Evolutionary conservation across 768 basidiomycete genomes (phyloP).

Genomic region (Dentipellis fragilis): DNA sequence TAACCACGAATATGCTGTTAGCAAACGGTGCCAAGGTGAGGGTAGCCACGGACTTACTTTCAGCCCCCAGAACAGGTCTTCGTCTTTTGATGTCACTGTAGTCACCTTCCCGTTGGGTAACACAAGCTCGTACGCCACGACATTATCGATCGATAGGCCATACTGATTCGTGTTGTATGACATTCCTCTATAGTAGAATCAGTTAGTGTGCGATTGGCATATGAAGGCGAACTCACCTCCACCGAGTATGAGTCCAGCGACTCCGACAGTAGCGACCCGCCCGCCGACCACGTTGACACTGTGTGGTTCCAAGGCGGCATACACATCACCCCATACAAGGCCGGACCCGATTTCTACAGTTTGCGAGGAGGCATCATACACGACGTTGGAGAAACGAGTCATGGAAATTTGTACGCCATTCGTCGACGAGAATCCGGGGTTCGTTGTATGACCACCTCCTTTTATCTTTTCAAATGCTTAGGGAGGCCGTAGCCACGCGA

Average conservation of each 20-base stretch:
- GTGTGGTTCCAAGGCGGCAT: slow-evolving; percentile 8
- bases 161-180: slow-evolving; percentile 49
- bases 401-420: slow-evolving; percentile 49
- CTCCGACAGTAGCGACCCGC: slow-evolving; percentile 14
- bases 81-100: slow-evolving; percentile 18
- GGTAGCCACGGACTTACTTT: slow-evolving; percentile 17
- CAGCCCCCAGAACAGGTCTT: slow-evolving; percentile 30
- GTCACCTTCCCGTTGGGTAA: slow-evolving; percentile 36
- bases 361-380: not conserved
- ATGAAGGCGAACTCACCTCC: slow-evolving; percentile 7
- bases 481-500: too few relatives aligned
- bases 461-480: slow-evolving; percentile 34
- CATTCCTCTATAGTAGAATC: slow-evolving; percentile 28
- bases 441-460: slow-evolving; percentile 48
- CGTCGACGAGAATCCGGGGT: slow-evolving; percentile 52
- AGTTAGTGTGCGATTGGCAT: not conserved
- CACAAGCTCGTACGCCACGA: slow-evolving; percentile 42
- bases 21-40: not conserved
- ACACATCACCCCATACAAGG: slow-evolving; percentile 16
- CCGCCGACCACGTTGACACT: slow-evolving; percentile 15
- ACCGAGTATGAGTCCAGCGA: slow-evolving; percentile 15
- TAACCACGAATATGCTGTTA: slow-evolving; percentile 12
- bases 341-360: slow-evolving; percentile 13
- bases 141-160: slow-evolving; percentile 42
- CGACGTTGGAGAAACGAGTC: slow-evolving; percentile 30